Evolutionary conservation across 2,329 filamentous ascomycete species (phyloP).

Genomic region (Alternaria conjuncta): DNA sequence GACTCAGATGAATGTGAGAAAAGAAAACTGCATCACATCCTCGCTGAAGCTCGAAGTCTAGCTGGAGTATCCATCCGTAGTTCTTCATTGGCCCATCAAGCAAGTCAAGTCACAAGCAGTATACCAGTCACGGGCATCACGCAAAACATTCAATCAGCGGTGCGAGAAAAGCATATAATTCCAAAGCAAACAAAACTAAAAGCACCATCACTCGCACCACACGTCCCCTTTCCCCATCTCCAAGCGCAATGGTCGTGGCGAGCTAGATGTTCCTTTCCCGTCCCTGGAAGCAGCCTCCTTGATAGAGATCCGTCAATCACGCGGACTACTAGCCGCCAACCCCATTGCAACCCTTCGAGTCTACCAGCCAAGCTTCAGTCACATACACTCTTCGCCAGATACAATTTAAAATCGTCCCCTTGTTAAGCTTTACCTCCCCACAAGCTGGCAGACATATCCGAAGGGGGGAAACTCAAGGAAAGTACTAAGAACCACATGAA

Average conservation of each 20-base stretch:
- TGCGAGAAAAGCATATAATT: slow-evolving; percentile 13
- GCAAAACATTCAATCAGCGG: not conserved
- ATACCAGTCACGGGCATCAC: not conserved
- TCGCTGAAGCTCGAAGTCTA: not conserved
- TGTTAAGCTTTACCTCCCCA: slow-evolving; percentile 48
- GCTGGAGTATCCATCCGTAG: not conserved
- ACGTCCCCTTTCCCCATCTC: slow-evolving; percentile 11
- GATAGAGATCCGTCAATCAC: slow-evolving; percentile 13
- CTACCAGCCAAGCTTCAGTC: slow-evolving; percentile 28
- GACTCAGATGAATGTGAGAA: not conserved
- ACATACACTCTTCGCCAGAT: slow-evolving; percentile 22
- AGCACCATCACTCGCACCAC: slow-evolving; percentile 14
- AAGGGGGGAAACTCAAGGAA: slow-evolving; percentile 45
- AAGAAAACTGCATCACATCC: not conserved
- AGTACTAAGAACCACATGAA: slow-evolving; percentile 30
- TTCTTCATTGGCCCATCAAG: not conserved
- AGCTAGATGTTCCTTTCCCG: slow-evolving; percentile 30
- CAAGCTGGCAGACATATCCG: slow-evolving; percentile 50
- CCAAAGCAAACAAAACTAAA: slow-evolving; percentile 21
- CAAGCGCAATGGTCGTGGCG: slow-evolving; percentile 32
- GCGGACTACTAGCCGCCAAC: slow-evolving; percentile 25
- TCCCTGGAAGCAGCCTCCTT: slow-evolving; percentile 39
- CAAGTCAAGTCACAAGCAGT: not conserved
- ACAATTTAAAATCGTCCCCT: slow-evolving; percentile 50
- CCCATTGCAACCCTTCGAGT: slow-evolving; percentile 21